phyloP scores from a whole-genome alignment of 805 yeast genomes.

The Candida fluviatilis region DNA sequence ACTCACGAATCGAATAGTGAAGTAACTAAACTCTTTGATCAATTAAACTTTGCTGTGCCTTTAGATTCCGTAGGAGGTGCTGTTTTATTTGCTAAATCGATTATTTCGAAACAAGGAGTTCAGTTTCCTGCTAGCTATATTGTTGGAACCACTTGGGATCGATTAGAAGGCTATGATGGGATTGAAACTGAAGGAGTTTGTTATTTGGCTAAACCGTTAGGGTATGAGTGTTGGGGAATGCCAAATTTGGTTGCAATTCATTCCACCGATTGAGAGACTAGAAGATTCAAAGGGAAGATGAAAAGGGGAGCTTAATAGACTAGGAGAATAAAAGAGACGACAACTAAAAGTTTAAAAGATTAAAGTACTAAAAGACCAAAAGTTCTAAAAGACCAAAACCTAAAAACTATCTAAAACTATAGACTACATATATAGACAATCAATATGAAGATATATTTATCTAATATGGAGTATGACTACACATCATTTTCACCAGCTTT shows the following conservation, averaged over 20 bases:
- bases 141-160: constrained; percentile 43
- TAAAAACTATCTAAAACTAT: too few species aligned
- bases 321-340: too few species aligned
- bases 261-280: constrained; percentile 5
- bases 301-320: too few species aligned
- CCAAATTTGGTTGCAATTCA: constrained; percentile 43
- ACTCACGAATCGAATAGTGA: too few species aligned
- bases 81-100: constrained; percentile 39
- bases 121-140: constrained; percentile 41
- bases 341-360: too few species aligned
- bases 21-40: neutral
- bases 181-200: constrained; percentile 51
- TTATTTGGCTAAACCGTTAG: constrained; percentile 39
- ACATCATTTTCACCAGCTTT: too few species aligned
- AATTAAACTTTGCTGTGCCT: constrained; percentile 12
- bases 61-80: constrained; percentile 52
- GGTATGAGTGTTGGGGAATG: constrained; percentile 45
- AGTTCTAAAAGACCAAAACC: too few species aligned
- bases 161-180: constrained; percentile 47
- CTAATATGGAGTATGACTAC: too few species aligned
- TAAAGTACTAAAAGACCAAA: too few species aligned
- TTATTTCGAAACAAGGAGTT: constrained; percentile 41
- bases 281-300: too few species aligned
- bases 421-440: too few species aligned
- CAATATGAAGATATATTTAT: too few species aligned